These are phyloP conservation scores for Fulvia fulva DNA, from an alignment of 2,329 filamentous ascomycete species.

Conservation along the genomic window DNA sequence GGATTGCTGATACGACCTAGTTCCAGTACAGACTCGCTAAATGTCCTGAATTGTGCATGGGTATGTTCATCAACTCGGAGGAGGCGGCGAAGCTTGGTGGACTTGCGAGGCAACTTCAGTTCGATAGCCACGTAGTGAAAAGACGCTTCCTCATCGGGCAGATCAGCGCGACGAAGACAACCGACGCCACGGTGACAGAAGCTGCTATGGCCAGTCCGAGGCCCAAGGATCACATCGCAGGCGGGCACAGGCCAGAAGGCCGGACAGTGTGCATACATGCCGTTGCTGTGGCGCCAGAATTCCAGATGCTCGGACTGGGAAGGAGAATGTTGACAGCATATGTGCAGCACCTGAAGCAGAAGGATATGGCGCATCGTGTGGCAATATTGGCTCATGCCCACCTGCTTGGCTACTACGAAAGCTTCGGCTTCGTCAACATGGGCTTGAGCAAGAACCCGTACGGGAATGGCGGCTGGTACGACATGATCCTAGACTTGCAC, in stretches of 20 bases:
- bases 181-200: slow-evolving; percentile 62
- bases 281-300: slow-evolving; percentile 20
- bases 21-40: not conserved
- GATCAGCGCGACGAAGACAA: slow-evolving; percentile 67
- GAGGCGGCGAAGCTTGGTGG: not conserved
- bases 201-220: slow-evolving; percentile 66
- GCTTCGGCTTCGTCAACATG: slow-evolving; percentile 63
- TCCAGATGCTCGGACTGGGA: slow-evolving; percentile 7
- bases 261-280: slow-evolving; percentile 75
- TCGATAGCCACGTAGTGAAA: not conserved
- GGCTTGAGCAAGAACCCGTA: slow-evolving; percentile 66
- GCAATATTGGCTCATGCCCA: slow-evolving; percentile 71
- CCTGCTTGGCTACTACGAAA: slow-evolving; percentile 68
- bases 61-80: not conserved
- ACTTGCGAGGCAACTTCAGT: not conserved
- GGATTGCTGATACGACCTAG: not conserved
- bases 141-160: slow-evolving; percentile 55
- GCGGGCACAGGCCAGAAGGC: slow-evolving; percentile 68
- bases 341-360: slow-evolving; percentile 58
- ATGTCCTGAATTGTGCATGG: not conserved
- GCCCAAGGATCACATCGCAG: slow-evolving; percentile 30
- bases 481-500: slow-evolving; percentile 57
- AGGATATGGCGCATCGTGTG: slow-evolving; percentile 64
- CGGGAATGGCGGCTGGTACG: slow-evolving; percentile 72
- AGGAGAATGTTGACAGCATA: slow-evolving; percentile 7